These are phyloP conservation scores for Eleusine coracana DNA, from an alignment of 176 grass and related monocot species.

Conservation along the genomic window DNA sequence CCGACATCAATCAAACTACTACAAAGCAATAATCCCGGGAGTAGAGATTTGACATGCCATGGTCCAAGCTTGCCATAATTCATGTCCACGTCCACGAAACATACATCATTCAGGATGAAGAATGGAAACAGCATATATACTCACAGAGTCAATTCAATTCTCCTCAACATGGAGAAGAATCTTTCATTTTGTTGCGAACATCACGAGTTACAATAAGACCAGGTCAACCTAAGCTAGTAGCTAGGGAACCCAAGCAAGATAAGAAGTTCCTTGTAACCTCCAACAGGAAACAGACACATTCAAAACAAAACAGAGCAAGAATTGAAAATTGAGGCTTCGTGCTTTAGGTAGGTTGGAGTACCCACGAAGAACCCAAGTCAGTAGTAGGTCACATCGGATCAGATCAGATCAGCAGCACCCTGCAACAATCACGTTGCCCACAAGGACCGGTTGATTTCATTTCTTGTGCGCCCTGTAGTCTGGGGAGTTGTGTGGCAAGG, in stretches of 20 bases:
- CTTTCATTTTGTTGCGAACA: background rate
- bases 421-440: background rate
- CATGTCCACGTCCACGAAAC: background rate
- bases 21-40: no score
- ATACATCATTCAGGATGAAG: background rate
- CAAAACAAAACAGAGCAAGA: background rate
- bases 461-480: conserved; percentile 75
- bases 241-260: background rate
- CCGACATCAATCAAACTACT: background rate
- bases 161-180: background rate
- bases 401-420: conserved; percentile 28
- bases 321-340: background rate
- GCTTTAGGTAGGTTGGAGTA: background rate
- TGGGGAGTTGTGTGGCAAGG: conserved; percentile 67
- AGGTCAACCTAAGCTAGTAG: background rate
- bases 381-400: background rate
- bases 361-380: conserved; percentile 16
- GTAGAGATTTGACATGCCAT: background rate
- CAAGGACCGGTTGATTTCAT: conserved; percentile 11
- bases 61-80: background rate
- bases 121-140: background rate
- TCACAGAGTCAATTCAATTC: background rate
- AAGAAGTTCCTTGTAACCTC: conserved; percentile 12
- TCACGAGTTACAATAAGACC: background rate
- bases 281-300: background rate